Percentiles rank a stretch among this genome's conserved stretches.
phyloP scores from a whole-genome alignment of 257 asterid species.

The Solanum bukasovii region DNA sequence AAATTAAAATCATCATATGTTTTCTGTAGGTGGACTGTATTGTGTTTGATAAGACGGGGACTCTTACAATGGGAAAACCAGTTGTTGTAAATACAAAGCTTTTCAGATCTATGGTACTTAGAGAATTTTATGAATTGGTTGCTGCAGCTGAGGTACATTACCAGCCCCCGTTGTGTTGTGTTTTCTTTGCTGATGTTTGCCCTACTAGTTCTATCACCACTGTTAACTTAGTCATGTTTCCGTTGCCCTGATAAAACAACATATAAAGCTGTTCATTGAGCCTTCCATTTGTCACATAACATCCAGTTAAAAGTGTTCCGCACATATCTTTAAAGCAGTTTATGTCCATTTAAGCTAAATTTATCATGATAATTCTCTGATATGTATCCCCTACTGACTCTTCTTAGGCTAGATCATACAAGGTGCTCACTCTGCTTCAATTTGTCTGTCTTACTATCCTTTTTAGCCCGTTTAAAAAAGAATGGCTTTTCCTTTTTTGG shows the following conservation, averaged over 20 bases:
- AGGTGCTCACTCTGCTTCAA: background rate
- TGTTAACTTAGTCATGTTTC: background rate
- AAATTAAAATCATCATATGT: background rate
- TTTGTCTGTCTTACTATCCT: background rate
- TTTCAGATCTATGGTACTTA: constrained; percentile 2
- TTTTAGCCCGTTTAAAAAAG: background rate
- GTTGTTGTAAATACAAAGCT: constrained; percentile 5
- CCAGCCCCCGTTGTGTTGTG: background rate
- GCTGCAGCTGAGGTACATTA: constrained; percentile 9
- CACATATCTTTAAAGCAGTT: no score
- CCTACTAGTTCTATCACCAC: background rate
- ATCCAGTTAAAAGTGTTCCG: no score
- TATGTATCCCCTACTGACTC: background rate
- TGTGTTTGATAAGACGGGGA: constrained; percentile 31
- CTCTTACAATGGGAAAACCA: constrained; percentile 24
- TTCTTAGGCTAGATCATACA: background rate
- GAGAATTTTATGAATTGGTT: background rate
- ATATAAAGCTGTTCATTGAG: background rate
- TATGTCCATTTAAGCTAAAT: background rate
- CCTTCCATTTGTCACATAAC: background rate
- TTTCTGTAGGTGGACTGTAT: constrained; percentile 17
- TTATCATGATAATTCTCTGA: background rate
- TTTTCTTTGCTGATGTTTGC: background rate
- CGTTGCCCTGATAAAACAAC: background rate
- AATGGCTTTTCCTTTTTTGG: background rate